Conservation (phyloP, 2,329 filamentous ascomycete genomes). For the Neurospora crassa region DNA sequence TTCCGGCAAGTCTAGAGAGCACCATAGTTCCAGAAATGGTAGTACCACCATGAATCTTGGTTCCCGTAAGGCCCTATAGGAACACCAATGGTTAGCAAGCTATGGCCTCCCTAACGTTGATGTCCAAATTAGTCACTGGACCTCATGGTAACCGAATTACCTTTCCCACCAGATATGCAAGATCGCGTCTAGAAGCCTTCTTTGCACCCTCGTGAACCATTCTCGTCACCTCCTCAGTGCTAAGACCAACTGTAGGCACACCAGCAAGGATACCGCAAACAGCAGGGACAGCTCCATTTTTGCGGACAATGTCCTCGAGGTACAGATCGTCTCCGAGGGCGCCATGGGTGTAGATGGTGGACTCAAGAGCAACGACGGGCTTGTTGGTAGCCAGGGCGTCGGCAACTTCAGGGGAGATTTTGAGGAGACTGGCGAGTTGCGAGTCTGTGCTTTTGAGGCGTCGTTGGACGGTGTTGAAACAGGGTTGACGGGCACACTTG, state of each 20-base stretch:
- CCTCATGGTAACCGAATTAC: constrained; percentile 34
- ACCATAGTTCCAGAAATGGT: constrained; percentile 92
- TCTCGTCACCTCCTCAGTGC: constrained; percentile 58
- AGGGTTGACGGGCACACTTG: not conserved
- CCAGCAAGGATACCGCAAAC: constrained; percentile 85
- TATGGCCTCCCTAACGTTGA: not conserved
- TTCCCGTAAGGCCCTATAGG: constrained; percentile 52
- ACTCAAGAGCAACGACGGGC: constrained; percentile 87
- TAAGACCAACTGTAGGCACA: constrained; percentile 70
- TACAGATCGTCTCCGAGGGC: constrained; percentile 61
- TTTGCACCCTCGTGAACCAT: constrained; percentile 64
- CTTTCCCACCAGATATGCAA: constrained; percentile 71
- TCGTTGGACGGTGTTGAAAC: not conserved
- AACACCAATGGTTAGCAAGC: not conserved
- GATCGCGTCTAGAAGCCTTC: constrained; percentile 81
- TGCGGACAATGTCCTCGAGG: constrained; percentile 72
- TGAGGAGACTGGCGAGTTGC: constrained; percentile 40
- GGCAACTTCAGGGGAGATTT: constrained; percentile 71
- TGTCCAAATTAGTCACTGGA: not conserved
- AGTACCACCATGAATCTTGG: constrained; percentile 74
- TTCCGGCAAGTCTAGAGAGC: constrained; percentile 75
- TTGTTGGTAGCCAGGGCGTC: constrained; percentile 64
- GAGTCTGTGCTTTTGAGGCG: not conserved
- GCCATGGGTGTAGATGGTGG: constrained; percentile 95
- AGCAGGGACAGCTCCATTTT: constrained; percentile 75